Evolutionary conservation across 129 eudicot species (phyloP).

Genomic region (Daucus carota): DH1_v3.0 NC_030381.2:47026001-47026500

Average conservation of each 20-base stretch:
- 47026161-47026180: neutral
- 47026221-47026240: neutral
- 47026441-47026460: neutral
- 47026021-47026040: no score
- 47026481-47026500: neutral
- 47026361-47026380: conserved; percentile 3
- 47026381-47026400: neutral
- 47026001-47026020: neutral
- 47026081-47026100: no score
- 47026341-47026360: neutral
- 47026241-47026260: neutral
- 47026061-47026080: no score
- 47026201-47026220: neutral
- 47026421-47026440: neutral
- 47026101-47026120: no score
- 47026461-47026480: neutral
- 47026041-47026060: no score
- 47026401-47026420: neutral
- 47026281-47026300: neutral
- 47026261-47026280: neutral
- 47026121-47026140: neutral
- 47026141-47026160: neutral
- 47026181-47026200: neutral
- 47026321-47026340: neutral
- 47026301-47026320: neutral